These are phyloP conservation scores for Cladosporium halotolerans DNA, from an alignment of 2,329 filamentous ascomycete genomes.

Conservation along the genomic window DNA sequence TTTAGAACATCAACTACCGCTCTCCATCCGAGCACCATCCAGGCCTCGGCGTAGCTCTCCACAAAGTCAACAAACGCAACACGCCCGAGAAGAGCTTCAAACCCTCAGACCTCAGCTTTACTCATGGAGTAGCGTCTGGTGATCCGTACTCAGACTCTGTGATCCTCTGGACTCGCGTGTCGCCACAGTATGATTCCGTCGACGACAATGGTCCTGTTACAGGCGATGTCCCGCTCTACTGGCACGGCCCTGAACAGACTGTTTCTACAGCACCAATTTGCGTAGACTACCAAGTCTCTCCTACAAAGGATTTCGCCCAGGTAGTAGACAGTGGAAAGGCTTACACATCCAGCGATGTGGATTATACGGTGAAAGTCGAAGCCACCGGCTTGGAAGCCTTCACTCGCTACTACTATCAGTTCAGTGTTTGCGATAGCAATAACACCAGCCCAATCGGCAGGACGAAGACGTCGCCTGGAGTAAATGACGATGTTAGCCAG, in stretches of 20 bases:
- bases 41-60: slow-evolving; percentile 58
- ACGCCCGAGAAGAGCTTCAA: slow-evolving; percentile 40
- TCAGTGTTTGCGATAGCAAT: slow-evolving; percentile 21
- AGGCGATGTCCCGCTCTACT: slow-evolving; percentile 49
- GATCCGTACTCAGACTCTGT: slow-evolving; percentile 41
- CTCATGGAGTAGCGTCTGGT: slow-evolving; percentile 45
- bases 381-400: slow-evolving; percentile 19
- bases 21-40: slow-evolving; percentile 61
- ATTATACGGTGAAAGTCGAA: slow-evolving; percentile 26
- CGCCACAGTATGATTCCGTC: slow-evolving; percentile 36
- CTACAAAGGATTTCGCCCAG: slow-evolving; percentile 14
- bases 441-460: slow-evolving; percentile 20
- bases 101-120: slow-evolving; percentile 52
- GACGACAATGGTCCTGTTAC: slow-evolving; percentile 46
- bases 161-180: slow-evolving; percentile 37
- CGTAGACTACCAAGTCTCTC: slow-evolving; percentile 18
- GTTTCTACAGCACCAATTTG: slow-evolving; percentile 16
- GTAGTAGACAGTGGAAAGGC: slow-evolving; percentile 17
- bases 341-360: slow-evolving; percentile 25
- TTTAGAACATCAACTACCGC: slow-evolving; percentile 39
- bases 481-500: slow-evolving; percentile 19
- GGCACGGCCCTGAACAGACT: slow-evolving; percentile 47
- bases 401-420: slow-evolving; percentile 26
- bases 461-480: slow-evolving; percentile 22
- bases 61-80: slow-evolving; percentile 53